Evolutionary conservation across 2,329 filamentous ascomycete genomes (phyloP).

Genomic region (Macrophomina pseudophaseolina): DNA sequence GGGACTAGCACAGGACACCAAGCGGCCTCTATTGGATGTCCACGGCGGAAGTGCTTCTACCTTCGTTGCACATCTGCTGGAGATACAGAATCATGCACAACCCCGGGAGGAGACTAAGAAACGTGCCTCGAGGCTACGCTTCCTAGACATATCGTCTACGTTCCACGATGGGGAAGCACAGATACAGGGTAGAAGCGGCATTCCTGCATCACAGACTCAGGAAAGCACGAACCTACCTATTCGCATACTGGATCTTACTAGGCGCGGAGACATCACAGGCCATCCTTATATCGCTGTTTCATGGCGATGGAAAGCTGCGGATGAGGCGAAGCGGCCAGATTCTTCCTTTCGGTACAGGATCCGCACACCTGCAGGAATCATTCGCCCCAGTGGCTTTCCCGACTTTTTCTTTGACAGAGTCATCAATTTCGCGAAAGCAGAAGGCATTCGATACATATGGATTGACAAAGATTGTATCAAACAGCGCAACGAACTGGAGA

Average conservation of each 20-base stretch:
- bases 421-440: conserved; percentile 29
- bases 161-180: conserved; percentile 18
- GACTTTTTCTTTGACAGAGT: conserved; percentile 32
- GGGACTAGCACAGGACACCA: not conserved
- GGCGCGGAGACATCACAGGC: conserved; percentile 24
- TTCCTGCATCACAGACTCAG: not conserved
- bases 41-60: conserved; percentile 28
- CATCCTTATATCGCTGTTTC: conserved; percentile 32
- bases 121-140: conserved; percentile 29
- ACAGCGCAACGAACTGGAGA: conserved; percentile 24
- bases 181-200: not conserved
- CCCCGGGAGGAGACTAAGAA: conserved; percentile 28
- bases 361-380: not conserved
- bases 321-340: not conserved
- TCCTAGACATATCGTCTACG: conserved; percentile 31
- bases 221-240: not conserved
- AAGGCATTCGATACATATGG: conserved; percentile 29
- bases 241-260: conserved; percentile 19
- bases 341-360: not conserved
- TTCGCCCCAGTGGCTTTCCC: conserved; percentile 31
- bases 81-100: conserved; percentile 27
- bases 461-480: conserved; percentile 34
- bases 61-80: conserved; percentile 30
- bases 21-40: conserved; percentile 27
- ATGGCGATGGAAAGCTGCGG: conserved; percentile 29